Base-by-base conservation (phyloP, 768 basidiomycete species). In the Cyclocybe cylindracea region DNA sequence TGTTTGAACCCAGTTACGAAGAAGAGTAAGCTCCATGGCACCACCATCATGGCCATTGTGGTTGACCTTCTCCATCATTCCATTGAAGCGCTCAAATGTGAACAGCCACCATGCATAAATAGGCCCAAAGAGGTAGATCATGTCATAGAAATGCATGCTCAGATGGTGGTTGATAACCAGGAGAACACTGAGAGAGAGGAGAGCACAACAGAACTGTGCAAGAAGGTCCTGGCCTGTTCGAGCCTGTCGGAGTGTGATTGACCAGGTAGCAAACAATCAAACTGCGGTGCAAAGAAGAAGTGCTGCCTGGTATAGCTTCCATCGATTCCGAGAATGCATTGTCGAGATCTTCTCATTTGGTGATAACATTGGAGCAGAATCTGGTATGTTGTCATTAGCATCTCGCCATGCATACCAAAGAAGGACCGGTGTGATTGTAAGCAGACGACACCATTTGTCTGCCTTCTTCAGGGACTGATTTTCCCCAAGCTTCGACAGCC, bases 31-130 rank as follows among this genome's bases (percentile, higher is more conserved):
- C n/a, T n/a, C n/a, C n/a, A n/a, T n/a, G n/a, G n/a, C 8, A 32
- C 32, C 33, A 53, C 71, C 68, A 49, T 58, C 48, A 11, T 64
- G 58, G 39, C 68, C 51, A 52, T 74, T 77, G 2, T 50, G 66
- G 3, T 63, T 58, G 2, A 74, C 51, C 4, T 51, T 55, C 45
- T 77, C 70, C 1, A 77, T 49, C 4, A 51, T 49, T 1, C 76
- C 70, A 34, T 76, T 75, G 8, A 74, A 49, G 0, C 60, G 54
- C 52, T 77, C 70, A 48, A 73, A 74, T 0, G 70, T 70, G 50
- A 73, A 76, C 13, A 57, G 62, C 70, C 69, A 75, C 77, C 74
- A 77, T 1, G 64, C 64, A 1, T 57, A 59, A 0, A 70, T 54
- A 2, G 72, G 71, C 0, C 75, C 69, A 44, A 74, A 74, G 1